Evolutionary conservation across 306 rosid species (phyloP).

Genomic region (Vicia villosa): DNA sequence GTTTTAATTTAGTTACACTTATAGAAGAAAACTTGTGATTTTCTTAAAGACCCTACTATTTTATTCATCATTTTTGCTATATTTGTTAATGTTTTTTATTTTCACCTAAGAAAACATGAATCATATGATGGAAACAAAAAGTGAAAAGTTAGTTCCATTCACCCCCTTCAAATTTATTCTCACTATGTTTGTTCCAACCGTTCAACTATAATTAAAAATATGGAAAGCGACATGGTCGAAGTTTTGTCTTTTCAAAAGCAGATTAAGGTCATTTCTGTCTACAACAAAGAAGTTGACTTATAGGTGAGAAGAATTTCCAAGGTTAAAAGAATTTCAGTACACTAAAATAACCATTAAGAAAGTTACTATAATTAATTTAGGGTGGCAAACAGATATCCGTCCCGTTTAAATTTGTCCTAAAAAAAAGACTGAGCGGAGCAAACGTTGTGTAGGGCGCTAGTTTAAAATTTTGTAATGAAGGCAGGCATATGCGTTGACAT

Average conservation of each 20-base stretch:
- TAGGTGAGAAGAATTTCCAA: background rate
- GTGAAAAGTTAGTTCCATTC: background rate
- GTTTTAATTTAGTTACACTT: no score
- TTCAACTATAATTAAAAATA: background rate
- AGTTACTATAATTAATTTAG: no score
- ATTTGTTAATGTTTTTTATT: background rate
- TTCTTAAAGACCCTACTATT: no score
- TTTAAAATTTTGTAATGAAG: no score
- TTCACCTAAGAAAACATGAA: background rate
- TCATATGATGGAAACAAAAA: background rate
- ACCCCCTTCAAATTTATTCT: background rate
- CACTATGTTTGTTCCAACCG: background rate
- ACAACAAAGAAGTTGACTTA: background rate
- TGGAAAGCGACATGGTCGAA: background rate
- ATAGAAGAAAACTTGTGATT: background rate
- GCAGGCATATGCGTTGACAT: no score
- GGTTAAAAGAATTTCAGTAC: no score
- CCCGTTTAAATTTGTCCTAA: no score
- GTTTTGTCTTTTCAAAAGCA: background rate
- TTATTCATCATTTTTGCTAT: background rate
- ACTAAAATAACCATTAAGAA: no score
- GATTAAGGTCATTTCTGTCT: background rate
- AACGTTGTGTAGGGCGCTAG: no score
- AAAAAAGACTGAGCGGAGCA: no score
- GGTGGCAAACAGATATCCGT: no score